Base-by-base conservation (phyloP, 768 basidiomycete species). In the Mycena sanguinolenta region DNA sequence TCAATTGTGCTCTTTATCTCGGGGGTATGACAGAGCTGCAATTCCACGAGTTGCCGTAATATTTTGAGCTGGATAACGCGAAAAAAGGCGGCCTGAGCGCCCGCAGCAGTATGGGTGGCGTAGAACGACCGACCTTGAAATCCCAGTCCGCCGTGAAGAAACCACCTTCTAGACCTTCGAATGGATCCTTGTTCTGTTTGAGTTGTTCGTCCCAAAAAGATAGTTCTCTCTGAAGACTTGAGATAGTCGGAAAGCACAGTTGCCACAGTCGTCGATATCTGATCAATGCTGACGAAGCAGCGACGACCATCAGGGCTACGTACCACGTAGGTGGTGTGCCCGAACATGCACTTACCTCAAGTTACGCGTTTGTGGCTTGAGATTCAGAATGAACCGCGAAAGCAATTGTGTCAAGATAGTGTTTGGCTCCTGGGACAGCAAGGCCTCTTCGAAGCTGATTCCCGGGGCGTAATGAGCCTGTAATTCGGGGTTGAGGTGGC, bases 281-380 rank as follows among this genome's bases (percentile, higher is more conserved):
- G 91, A 86, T 95, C 94, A 77, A 87, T 85, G 81, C 94, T 95
- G 79, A 69, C 75, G 79, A 75, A 76, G 74, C 70, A 75, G 77
- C 76, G 75, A 79, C 74, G 77, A 73, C 76, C 76, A 77, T 79
- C 75, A 81, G 77, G 78, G 73, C 75, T 72, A 76, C 73, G 76
- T 73, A 80, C 74, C 74, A 77, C 74, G 61, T 72, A 73, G 69
- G 71, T 72, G 77, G 74, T 65, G 68, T 72, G 75, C 73, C 65
- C 57, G 68, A 81, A 80, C 78, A 79, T 79, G 81, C 80, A 79
- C 90, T 82, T 82, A 93, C 94, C 92, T 93, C 81, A 94, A 86
- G 86, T 95, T 95, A 91, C 94, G 92, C 90, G 94, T 92, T 80
- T 92, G 92, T 23, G 95, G 94, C 77, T 90, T 89, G 75, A 96